Base-by-base conservation (phyloP, 768 basidiomycete species). In the Gautieria morchelliformis region DNA sequence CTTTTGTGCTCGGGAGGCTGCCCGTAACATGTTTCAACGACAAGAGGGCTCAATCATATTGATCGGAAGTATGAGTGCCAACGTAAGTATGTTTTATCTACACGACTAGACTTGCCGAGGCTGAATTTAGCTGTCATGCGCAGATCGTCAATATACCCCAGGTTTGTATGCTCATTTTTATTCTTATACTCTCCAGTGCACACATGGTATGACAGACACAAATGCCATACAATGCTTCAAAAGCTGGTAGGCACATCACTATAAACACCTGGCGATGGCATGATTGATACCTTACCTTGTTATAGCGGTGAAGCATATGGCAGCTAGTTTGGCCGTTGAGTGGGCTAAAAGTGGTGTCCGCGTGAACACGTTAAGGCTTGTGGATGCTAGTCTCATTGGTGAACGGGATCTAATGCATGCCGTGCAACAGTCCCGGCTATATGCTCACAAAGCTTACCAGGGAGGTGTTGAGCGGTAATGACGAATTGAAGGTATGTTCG, bases 1-100 rank as follows among this genome's bases (percentile, higher is more conserved):
- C 74, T 95, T 87, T 73, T 95, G 93, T n/a, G 95, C 95, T 10
- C 85, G 95, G 27, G 93, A 97, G 70, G 94, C 89, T 2, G 94
- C 93, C 47, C 85, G 86, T 62, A 76, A 81, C 71, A 97, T 97
- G 95, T 87, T 94, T 60, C 81, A 85, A 9, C 76, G 79, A 52
- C 82, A 86, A 17, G 79, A 79, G 39, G 91, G 93, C 0, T 85
- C 84, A 56, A 89, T 97, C 65, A 81, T 91, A 56, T 78, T 98
- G 55, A 82, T 98, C 58, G 82, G 87, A 5, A 90, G 87, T 64
- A 96, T 97, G 92, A 89, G 87, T 66, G 91, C 91, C 39, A 84
- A 81, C 67, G 91, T 93, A 64, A 66, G 82, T 93, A 64, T 66
- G 82, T 71, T 51, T 41, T 33, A 33, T 19, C 17, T 24, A 3